phyloP scores from a whole-genome alignment of 2,329 filamentous ascomycete species.

The Calonectria crousiana region DNA sequence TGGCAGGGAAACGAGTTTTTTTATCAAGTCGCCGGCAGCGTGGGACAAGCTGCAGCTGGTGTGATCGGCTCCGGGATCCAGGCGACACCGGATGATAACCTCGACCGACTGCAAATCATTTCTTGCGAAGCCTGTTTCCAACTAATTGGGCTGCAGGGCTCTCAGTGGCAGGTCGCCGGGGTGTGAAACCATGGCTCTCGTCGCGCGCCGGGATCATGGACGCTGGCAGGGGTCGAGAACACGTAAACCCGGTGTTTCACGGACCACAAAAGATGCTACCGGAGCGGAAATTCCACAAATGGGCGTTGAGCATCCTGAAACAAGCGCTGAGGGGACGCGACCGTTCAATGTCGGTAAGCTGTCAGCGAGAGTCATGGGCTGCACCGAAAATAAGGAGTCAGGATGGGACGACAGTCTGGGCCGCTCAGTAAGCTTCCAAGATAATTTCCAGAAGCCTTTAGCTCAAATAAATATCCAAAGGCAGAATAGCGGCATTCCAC shows the following conservation, averaged over 20 bases:
- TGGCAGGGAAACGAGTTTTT: slow-evolving; percentile 13
- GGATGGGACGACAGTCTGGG: not conserved
- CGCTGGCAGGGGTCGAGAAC: not conserved
- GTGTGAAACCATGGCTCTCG: slow-evolving; percentile 18
- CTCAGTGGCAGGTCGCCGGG: not conserved
- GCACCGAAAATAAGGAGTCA: not conserved
- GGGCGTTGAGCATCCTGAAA: slow-evolving; percentile 12
- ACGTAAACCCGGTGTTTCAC: slow-evolving; percentile 14
- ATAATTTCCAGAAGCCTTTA: not conserved
- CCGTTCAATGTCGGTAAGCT: not conserved
- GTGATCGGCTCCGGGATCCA: slow-evolving; percentile 11
- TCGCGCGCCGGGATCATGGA: not conserved
- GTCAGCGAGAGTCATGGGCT: not conserved
- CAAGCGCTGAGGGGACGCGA: not conserved
- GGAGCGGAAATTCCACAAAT: slow-evolving; percentile 26
- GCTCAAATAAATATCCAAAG: no score
- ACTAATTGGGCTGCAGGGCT: slow-evolving; percentile 1
- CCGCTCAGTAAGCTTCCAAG: not conserved
- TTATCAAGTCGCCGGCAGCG: not conserved
- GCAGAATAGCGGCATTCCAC: not conserved
- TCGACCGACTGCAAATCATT: slow-evolving; percentile 11
- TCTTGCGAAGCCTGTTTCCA: not conserved
- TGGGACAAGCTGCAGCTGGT: not conserved
- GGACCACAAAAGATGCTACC: slow-evolving; percentile 16
- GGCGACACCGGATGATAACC: slow-evolving; percentile 1